Percentiles rank a stretch among this genome's conserved stretches.
Evolutionary conservation across 78 protist genomes (phyloP).

Genomic region (Speleostelium caveatum): DNA sequence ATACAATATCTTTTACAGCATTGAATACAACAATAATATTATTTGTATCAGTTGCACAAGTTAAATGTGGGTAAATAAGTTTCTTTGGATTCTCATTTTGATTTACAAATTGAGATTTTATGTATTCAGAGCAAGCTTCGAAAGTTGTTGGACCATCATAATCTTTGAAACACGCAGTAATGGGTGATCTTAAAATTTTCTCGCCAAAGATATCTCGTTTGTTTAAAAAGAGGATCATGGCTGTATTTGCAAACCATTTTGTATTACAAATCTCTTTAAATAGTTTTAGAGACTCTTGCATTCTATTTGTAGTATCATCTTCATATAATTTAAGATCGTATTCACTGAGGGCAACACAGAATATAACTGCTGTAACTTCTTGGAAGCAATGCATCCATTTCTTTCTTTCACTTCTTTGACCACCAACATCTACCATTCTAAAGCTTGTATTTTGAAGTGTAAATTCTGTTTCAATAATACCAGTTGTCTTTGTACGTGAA

Average conservation of each 20-base stretch:
- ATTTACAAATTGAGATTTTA: conserved; percentile 75
- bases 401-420: conserved; percentile 95
- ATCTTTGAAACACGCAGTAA: conserved; percentile 83
- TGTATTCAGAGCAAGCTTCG: conserved; percentile 68
- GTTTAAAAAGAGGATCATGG: conserved; percentile 95
- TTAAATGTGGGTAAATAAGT: conserved; percentile 84
- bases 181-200: conserved; percentile 77
- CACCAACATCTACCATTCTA: conserved; percentile 96
- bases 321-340: conserved; percentile 92
- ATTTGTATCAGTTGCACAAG: conserved; percentile 94
- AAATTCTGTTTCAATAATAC: conserved; percentile 93
- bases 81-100: conserved; percentile 80
- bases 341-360: conserved; percentile 91
- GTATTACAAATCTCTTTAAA: conserved; percentile 94
- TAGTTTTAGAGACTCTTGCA: conserved; percentile 93
- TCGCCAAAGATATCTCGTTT: conserved; percentile 89
- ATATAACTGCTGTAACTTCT: conserved; percentile 96
- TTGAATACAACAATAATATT: conserved; percentile 83
- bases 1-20: conserved; percentile 85
- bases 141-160: conserved; percentile 80
- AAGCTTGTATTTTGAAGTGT: conserved; percentile 33
- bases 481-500: conserved; percentile 95
- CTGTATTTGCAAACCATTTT: conserved; percentile 92
- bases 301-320: conserved; percentile 92
- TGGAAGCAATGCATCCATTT: conserved; percentile 98